These are phyloP conservation scores for Periconia sp. DNA, from an alignment of 2,329 filamentous ascomycete species.

Conservation along the genomic window DNA sequence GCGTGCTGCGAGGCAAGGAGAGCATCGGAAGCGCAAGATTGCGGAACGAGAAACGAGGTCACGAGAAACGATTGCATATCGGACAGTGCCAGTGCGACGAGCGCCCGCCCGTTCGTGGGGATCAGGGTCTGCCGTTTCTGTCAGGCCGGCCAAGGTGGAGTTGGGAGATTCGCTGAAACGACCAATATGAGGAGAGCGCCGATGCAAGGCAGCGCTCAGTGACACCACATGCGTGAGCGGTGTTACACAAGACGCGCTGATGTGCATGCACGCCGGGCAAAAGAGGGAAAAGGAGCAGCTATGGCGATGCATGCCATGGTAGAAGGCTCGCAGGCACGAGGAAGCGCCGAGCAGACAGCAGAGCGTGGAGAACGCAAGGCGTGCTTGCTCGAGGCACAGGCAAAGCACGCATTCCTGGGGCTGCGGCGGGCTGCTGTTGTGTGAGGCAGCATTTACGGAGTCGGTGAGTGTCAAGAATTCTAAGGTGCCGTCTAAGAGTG, in stretches of 20 bases:
- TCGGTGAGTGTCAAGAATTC: slow-evolving; percentile 38
- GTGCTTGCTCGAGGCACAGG: slow-evolving; percentile 23
- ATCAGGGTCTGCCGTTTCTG: slow-evolving; percentile 27
- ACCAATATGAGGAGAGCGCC: slow-evolving; percentile 20
- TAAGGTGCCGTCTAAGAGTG: slow-evolving; percentile 23
- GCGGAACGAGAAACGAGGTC: slow-evolving; percentile 12
- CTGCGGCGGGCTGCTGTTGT: slow-evolving; percentile 3
- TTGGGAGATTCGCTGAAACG: slow-evolving; percentile 25
- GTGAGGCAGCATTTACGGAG: slow-evolving; percentile 23
- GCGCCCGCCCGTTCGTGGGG: background rate
- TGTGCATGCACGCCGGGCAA: slow-evolving; percentile 28
- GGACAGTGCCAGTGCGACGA: slow-evolving; percentile 5
- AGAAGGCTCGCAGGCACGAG: slow-evolving; percentile 32
- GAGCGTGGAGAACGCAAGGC: slow-evolving; percentile 31
- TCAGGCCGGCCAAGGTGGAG: slow-evolving; percentile 24
- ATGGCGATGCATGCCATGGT: slow-evolving; percentile 21
- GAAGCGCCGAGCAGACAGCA: slow-evolving; percentile 26
- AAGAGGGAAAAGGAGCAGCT: slow-evolving; percentile 19
- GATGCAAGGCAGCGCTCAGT: slow-evolving; percentile 35
- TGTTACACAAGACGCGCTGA: slow-evolving; percentile 34
- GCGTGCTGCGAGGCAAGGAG: slow-evolving; percentile 20
- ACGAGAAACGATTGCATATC: slow-evolving; percentile 17
- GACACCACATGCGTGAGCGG: slow-evolving; percentile 29
- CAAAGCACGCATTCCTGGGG: slow-evolving; percentile 7
- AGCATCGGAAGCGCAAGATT: slow-evolving; percentile 10